These are phyloP conservation scores for Talaromyces sp. DNA, from an alignment of 2,329 filamentous ascomycete species.

Conservation along the genomic window DNA sequence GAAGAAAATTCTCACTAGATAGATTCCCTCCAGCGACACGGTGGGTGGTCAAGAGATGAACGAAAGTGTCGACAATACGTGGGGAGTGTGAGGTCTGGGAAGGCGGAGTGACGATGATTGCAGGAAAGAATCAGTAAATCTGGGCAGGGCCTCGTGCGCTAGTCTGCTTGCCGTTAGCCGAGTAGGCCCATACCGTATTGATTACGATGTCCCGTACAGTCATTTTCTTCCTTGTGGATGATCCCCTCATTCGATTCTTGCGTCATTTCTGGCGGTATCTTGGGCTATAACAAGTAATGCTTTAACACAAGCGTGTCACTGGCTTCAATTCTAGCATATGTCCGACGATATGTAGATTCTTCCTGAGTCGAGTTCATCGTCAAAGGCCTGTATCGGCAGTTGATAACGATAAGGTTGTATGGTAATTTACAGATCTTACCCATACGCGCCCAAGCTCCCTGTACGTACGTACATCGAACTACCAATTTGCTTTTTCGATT, in stretches of 20 bases:
- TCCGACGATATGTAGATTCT: background rate
- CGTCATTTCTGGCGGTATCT: background rate
- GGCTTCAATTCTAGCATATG: background rate
- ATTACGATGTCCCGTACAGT: background rate
- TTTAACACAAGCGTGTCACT: background rate
- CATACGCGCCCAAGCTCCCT: background rate
- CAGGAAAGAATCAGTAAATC: slow-evolving; percentile 2
- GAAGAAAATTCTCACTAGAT: background rate
- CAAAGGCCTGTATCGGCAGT: background rate
- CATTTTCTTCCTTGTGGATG: background rate
- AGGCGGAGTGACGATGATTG: slow-evolving; percentile 8
- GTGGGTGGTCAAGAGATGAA: background rate
- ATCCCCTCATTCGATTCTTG: background rate
- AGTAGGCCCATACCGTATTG: background rate
- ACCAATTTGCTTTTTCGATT: background rate
- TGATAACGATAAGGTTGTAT: slow-evolving; percentile 8
- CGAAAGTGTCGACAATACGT: background rate
- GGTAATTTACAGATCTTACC: background rate
- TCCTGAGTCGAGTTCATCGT: background rate
- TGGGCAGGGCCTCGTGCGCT: background rate
- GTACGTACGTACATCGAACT: background rate
- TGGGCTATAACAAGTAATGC: background rate
- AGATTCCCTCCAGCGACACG: background rate
- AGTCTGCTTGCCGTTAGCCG: background rate
- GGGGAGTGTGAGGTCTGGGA: background rate